Base-by-base conservation (phyloP, 1,284 basidiomycete species). In the Cryptococcus sp. region DNA sequence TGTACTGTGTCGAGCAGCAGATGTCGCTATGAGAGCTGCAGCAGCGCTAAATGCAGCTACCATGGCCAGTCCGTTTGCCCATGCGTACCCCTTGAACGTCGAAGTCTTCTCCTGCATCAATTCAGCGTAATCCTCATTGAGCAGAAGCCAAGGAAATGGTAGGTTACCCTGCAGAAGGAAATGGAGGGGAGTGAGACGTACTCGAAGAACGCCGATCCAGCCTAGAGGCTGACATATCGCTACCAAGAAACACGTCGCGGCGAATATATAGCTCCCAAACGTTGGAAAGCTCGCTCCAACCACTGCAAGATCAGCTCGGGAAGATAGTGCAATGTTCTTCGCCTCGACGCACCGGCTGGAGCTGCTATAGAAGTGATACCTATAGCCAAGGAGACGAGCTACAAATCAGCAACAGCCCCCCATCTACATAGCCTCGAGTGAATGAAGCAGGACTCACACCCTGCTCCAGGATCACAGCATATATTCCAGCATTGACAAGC, bases 401-500 rank as follows among this genome's bases (percentile, higher is more conserved):
- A 49, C 3, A 28, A 11, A 31, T 37, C 23, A 31, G 19, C 37
- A 14, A 36, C 28, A 45, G 33, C 43, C n/a, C 16, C 14, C 12
- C n/a, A 12, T 6, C 25, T 40, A 3, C 19, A 43, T 33, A 5
- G 31, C 28, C 18, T 9, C 26, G n/a, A 4, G 22, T 11, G 45
- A 14, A 39, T 45, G 14, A 31, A 16, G 26, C 24, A n/a, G 28
- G 7, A 59, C 71, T 50, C 40, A 75, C 75, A 41, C 86, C 77
- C 72, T 93, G 89, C 66, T 92, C 87, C 0, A 76, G 66, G 43
- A 94, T 71, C 34, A 85, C 79, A n/a, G 80, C 71, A 62, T 93
- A 93, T 47, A 93, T 86, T 31, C 91, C 91, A 52, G 82, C 79
- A 73, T 94, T 93, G 54, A 89, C 78, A 45, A 88, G 74, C 4